Conservation (phyloP, 805 yeast species). For the Candida bentonensis region DNA sequence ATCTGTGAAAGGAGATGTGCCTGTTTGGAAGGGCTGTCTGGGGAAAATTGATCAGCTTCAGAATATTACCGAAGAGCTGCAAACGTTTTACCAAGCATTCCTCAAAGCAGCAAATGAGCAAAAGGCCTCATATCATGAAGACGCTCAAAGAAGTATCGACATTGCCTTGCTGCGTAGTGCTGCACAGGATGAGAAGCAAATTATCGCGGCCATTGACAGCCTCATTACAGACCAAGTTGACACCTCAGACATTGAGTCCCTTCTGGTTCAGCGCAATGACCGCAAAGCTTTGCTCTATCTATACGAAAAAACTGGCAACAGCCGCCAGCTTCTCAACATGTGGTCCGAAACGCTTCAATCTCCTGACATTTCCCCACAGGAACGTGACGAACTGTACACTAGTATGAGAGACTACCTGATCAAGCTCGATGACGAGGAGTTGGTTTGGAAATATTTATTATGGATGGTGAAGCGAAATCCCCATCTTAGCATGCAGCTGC, state of each 20-base stretch:
- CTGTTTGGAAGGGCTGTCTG: not conserved
- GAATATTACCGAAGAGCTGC: not conserved
- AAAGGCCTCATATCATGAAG: not conserved
- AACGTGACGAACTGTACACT: slow-evolving; percentile 11
- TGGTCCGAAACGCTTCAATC: slow-evolving; percentile 13
- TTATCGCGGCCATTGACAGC: not conserved
- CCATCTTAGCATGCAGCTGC: slow-evolving; percentile 17
- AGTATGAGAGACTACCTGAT: slow-evolving; percentile 15
- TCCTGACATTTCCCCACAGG: slow-evolving; percentile 15
- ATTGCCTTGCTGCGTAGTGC: not conserved
- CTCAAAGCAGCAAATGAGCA: not conserved
- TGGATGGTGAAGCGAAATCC: slow-evolving; percentile 21
- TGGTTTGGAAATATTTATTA: slow-evolving; percentile 23
- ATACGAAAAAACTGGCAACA: slow-evolving; percentile 8
- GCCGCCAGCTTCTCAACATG: slow-evolving; percentile 9
- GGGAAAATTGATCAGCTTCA: not conserved
- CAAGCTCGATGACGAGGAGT: slow-evolving; percentile 10
- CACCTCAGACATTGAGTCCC: slow-evolving; percentile 8
- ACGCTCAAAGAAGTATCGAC: not conserved
- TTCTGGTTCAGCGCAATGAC: not conserved
- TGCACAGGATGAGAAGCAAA: not conserved
- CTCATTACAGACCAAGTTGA: slow-evolving; percentile 10
- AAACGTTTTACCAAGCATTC: not conserved
- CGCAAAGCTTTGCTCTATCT: not conserved
- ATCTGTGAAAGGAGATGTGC: not conserved